Evolutionary conservation across 305 asterid genomes (phyloP).

Genomic region (Withania somnifera): DNA sequence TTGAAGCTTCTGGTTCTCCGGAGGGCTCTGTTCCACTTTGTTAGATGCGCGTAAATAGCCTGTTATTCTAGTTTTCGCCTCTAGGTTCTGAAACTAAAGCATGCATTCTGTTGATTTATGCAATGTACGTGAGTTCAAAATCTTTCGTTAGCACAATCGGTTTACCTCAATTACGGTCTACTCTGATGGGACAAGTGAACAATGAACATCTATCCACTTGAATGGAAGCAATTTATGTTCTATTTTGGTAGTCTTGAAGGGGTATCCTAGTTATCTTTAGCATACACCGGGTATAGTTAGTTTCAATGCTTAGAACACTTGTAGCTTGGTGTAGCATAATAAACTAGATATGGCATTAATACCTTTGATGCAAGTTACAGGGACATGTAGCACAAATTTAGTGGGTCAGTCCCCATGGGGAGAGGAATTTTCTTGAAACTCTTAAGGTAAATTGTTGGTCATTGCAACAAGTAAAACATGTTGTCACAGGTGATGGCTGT

Average conservation of each 20-base stretch:
- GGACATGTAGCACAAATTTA: neutral
- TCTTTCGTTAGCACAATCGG: neutral
- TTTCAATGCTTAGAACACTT: neutral
- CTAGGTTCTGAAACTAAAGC: neutral
- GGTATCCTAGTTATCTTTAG: neutral
- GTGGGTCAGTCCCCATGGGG: neutral
- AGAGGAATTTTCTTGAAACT: neutral
- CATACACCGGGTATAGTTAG: neutral
- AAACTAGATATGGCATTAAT: neutral
- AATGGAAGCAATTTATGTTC: neutral
- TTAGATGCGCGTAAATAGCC: neutral
- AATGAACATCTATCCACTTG: neutral
- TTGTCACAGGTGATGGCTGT: neutral
- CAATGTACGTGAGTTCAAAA: neutral
- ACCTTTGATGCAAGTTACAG: neutral
- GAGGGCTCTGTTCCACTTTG: neutral
- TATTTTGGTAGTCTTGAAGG: neutral
- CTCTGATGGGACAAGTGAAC: neutral
- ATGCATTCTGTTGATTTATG: neutral
- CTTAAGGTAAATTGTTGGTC: neutral
- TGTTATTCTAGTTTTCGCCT: neutral
- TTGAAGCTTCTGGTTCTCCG: neutral
- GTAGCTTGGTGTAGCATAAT: neutral
- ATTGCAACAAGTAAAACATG: neutral
- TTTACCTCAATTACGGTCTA: neutral